These are phyloP conservation scores for Eucalyptus sp. DNA, from an alignment of 345 rosid genomes.

Conservation along the genomic window DNA sequence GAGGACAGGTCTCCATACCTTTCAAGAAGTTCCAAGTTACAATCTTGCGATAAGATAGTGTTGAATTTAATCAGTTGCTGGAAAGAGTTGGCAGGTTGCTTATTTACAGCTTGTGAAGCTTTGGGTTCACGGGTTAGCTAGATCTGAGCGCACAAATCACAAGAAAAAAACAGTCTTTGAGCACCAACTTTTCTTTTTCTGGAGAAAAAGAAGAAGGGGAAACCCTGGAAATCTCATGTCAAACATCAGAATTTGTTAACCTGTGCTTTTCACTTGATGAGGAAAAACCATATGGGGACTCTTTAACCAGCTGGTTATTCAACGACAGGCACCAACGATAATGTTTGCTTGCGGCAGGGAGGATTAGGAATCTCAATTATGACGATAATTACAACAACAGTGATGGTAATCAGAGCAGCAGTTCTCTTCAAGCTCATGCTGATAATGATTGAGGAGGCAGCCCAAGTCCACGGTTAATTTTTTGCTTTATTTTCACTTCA, in stretches of 20 bases:
- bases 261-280: background rate
- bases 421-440: background rate
- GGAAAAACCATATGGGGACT: background rate
- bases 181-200: background rate
- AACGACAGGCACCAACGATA: background rate
- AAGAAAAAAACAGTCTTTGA: slow-evolving; percentile 12
- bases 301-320: background rate
- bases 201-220: background rate
- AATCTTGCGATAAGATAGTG: background rate
- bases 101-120: background rate
- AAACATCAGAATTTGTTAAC: background rate
- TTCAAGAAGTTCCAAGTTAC: background rate
- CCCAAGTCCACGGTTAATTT: background rate
- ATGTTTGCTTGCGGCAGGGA: background rate
- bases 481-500: background rate
- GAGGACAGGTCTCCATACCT: background rate
- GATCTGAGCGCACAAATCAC: slow-evolving; percentile 10
- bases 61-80: background rate
- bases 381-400: background rate
- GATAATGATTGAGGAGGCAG: background rate
- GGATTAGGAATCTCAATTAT: background rate
- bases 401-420: background rate
- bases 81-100: background rate
- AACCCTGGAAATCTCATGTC: background rate
- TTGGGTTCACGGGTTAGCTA: slow-evolving; percentile 26